Percentiles rank a stretch among this genome's conserved stretches.
These are phyloP conservation scores for Borealophlyctis nickersoniae DNA, from an alignment of 192 early-diverging fungal species.

Conservation along the genomic window DNA sequence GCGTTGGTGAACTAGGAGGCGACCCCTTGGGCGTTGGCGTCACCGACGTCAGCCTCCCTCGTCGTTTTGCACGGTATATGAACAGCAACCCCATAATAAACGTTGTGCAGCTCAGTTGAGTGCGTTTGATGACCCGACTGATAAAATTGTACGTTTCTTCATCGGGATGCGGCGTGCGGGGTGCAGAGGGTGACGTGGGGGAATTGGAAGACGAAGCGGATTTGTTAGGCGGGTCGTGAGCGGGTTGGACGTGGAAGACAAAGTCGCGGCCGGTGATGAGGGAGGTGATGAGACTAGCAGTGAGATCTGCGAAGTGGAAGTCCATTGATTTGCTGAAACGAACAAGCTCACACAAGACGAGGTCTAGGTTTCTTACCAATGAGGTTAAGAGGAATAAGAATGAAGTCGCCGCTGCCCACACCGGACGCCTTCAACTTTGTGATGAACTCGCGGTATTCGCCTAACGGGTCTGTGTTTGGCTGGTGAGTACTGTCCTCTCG, in stretches of 20 bases:
- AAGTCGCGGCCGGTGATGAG: slow-evolving; percentile 15
- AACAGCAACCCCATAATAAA: slow-evolving; percentile 5
- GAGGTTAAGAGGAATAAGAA: slow-evolving; percentile 13
- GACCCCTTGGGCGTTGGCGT: too few species aligned
- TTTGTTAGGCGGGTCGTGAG: not conserved
- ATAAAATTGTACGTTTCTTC: slow-evolving; percentile 15
- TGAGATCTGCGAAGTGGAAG: slow-evolving; percentile 1
- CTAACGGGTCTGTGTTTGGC: slow-evolving; percentile 7
- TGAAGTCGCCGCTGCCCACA: not conserved
- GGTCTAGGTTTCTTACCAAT: not conserved
- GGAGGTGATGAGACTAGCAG: slow-evolving; percentile 17
- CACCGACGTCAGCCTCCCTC: not conserved
- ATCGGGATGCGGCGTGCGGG: not conserved
- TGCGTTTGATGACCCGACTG: slow-evolving; percentile 4
- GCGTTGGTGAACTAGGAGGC: not conserved
- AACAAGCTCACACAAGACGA: not conserved
- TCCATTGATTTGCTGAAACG: not conserved
- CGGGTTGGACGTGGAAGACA: not conserved
- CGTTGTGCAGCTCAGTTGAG: slow-evolving; percentile 14
- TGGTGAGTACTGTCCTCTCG: not conserved
- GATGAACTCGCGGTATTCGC: slow-evolving; percentile 13
- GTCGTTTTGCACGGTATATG: not conserved
- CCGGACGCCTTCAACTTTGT: not conserved
- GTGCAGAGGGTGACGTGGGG: not conserved
- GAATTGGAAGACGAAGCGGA: not conserved